Conservation (phyloP, 1,139 yeast species). For the Zygoascus hellenicus region DNA sequence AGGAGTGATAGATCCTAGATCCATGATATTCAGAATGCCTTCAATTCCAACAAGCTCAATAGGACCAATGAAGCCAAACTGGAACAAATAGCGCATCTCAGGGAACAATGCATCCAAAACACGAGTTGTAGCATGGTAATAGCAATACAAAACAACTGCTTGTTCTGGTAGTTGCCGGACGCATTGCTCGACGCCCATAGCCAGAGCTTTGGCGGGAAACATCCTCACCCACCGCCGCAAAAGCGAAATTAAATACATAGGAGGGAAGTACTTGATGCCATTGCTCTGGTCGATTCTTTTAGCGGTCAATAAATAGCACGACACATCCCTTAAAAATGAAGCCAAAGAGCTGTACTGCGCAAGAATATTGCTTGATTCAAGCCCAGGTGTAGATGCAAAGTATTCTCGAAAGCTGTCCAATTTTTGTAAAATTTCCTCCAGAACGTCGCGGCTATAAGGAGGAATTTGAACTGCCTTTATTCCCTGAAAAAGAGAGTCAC, state of each 20-base stretch:
- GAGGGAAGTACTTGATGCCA: conserved; percentile 23
- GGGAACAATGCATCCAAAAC: conserved; percentile 35
- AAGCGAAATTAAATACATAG: conserved; percentile 23
- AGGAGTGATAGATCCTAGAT: conserved; percentile 14
- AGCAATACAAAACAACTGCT: conserved; percentile 28
- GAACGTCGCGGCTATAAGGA: conserved; percentile 32
- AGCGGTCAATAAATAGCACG: conserved; percentile 16
- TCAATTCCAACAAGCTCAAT: conserved; percentile 30
- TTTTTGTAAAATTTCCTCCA: conserved; percentile 29
- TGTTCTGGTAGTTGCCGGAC: conserved; percentile 9
- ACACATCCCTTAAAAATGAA: conserved; percentile 19
- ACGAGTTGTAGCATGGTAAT: conserved; percentile 33
- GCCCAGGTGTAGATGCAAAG: conserved; percentile 1
- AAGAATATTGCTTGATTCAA: not conserved
- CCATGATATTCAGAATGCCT: conserved; percentile 15
- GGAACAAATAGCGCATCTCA: conserved; percentile 37
- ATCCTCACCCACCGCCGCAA: conserved; percentile 28
- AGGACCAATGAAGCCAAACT: conserved; percentile 36
- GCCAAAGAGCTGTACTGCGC: conserved; percentile 18
- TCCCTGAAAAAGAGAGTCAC: conserved; percentile 29
- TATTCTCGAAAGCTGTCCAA: conserved; percentile 19
- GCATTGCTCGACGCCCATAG: conserved; percentile 10
- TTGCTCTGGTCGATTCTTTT: conserved; percentile 14
- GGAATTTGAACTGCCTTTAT: conserved; percentile 36
- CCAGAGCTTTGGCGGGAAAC: conserved; percentile 27